These are phyloP conservation scores for Zoysia matrella DNA, from an alignment of 202 grass and related monocot genomes.

Conservation along the genomic window DNA sequence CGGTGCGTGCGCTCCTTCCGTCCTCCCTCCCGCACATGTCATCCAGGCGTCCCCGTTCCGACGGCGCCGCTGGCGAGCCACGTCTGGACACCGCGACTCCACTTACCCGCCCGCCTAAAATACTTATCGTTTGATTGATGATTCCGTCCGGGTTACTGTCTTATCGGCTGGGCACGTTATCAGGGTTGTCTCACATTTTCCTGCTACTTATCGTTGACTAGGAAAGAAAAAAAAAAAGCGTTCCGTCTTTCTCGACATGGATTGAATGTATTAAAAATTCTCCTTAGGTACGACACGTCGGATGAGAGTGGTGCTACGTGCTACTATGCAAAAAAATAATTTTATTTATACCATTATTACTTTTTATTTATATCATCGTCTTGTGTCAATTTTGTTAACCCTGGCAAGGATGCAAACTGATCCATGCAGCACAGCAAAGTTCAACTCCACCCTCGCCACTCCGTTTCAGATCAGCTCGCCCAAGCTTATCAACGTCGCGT, in stretches of 20 bases:
- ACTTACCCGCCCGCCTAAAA: neutral
- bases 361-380: too few species aligned
- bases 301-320: neutral
- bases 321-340: too few species aligned
- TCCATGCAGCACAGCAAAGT: too few species aligned
- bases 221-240: neutral
- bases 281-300: neutral
- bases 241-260: neutral
- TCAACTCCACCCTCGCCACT: too few species aligned
- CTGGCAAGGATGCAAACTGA: too few species aligned
- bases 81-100: constrained; percentile 8
- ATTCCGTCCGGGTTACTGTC: neutral
- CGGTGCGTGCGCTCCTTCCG: neutral
- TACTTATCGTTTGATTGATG: too few species aligned
- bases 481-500: neutral
- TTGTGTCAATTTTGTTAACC: too few species aligned
- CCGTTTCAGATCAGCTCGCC: neutral
- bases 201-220: constrained; percentile 32
- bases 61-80: constrained; percentile 10
- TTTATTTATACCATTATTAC: too few species aligned
- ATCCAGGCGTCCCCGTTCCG: constrained; percentile 36
- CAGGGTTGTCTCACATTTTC: neutral
- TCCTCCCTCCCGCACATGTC: neutral
- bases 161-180: too few species aligned
- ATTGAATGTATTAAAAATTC: neutral